Evolutionary conservation across 78 protist species (phyloP).

Genomic region (Cavenderia fasciculata): DNA sequence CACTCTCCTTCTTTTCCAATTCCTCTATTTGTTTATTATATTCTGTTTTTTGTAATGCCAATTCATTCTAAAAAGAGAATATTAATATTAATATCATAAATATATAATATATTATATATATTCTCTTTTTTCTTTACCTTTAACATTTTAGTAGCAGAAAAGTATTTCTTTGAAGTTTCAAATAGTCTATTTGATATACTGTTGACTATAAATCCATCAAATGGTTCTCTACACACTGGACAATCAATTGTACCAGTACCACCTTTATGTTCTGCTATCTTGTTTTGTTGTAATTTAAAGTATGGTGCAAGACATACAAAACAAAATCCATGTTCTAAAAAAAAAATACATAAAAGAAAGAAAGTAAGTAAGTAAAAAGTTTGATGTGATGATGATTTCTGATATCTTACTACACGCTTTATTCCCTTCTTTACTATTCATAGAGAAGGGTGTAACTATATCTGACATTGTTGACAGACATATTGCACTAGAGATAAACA

Average conservation of each 20-base stretch:
- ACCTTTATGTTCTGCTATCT: background rate
- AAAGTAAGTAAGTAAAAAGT: background rate
- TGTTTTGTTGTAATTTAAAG: background rate
- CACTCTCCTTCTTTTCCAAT: background rate
- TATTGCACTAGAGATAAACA: constrained; percentile 13
- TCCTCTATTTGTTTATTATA: background rate
- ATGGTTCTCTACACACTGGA: constrained; percentile 58
- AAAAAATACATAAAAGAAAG: background rate
- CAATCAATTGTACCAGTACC: background rate
- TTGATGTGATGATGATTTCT: background rate
- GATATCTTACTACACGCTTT: background rate
- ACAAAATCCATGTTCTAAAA: constrained; percentile 63
- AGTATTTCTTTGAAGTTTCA: constrained; percentile 4
- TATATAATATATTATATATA: no score
- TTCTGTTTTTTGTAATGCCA: background rate
- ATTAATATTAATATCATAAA: no score
- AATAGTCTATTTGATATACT: constrained; percentile 31
- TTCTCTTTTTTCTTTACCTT: no score
- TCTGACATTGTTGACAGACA: constrained; percentile 6
- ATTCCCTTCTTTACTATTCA: background rate
- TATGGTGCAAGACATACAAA: constrained; percentile 4
- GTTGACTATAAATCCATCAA: constrained; percentile 55
- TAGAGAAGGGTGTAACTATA: constrained; percentile 6
- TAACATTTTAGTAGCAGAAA: constrained; percentile 7
- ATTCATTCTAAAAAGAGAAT: background rate